Conservation (phyloP, 2,329 filamentous ascomycete genomes). For the Elsinoe necatrix region DNA sequence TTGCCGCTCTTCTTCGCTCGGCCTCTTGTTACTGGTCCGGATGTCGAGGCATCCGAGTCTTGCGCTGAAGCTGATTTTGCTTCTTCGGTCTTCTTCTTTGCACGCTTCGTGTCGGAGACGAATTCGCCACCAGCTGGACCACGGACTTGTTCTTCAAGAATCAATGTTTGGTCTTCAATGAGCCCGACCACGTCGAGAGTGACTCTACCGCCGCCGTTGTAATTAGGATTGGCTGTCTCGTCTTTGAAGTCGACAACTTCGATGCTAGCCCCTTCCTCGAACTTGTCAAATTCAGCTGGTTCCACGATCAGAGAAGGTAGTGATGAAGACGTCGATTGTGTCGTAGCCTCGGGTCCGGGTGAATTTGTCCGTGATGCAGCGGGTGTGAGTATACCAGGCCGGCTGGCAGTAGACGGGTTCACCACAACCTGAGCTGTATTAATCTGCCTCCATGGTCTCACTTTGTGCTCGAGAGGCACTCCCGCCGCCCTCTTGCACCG, state of each 20-base stretch:
- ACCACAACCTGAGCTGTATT: conserved; percentile 32
- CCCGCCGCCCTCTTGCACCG: conserved; percentile 60
- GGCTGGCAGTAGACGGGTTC: conserved; percentile 20
- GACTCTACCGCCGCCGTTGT: conserved; percentile 56
- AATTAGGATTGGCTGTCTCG: conserved; percentile 62
- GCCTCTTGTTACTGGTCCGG: conserved; percentile 60
- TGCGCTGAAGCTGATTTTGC: conserved; percentile 23
- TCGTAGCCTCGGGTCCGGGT: conserved; percentile 29
- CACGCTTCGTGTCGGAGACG: conserved; percentile 41
- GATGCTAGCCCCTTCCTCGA: conserved; percentile 56
- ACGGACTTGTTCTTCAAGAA: conserved; percentile 72
- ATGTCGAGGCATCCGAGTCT: conserved; percentile 34
- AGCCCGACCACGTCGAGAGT: conserved; percentile 60
- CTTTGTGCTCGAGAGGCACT: conserved; percentile 62
- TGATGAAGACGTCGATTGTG: conserved; percentile 24
- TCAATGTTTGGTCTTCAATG: conserved; percentile 62
- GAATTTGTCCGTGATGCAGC: conserved; percentile 39
- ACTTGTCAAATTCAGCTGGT: conserved; percentile 52
- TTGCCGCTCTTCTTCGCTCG: conserved; percentile 61
- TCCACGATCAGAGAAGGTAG: conserved; percentile 50
- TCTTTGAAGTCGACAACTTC: conserved; percentile 59
- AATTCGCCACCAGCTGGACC: conserved; percentile 47
- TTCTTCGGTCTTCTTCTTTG: conserved; percentile 44
- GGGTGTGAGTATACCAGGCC: conserved; percentile 36
- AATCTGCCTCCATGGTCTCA: conserved; percentile 65